Conservation (phyloP, 2,329 filamentous ascomycete species). For the Botrytis fragariae region DNA sequence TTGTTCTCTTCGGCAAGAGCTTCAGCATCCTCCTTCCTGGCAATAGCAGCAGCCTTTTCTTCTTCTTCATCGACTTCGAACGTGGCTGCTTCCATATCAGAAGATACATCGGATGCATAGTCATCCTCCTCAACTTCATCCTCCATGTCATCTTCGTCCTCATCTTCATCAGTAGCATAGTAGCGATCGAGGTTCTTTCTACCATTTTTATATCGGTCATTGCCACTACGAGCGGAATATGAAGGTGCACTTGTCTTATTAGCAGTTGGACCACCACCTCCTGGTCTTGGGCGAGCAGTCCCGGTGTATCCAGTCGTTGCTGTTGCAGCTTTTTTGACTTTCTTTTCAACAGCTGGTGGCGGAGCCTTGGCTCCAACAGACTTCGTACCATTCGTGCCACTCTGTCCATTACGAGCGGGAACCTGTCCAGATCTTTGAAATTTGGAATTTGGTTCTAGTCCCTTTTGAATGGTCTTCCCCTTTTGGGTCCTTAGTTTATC, state of each 20-base stretch:
- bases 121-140: conserved; percentile 49
- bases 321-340: conserved; percentile 57
- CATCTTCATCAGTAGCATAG: conserved; percentile 38
- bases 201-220: conserved; percentile 26
- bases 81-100: conserved; percentile 75
- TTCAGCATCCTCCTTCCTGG: conserved; percentile 64
- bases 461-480: conserved; percentile 31
- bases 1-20: conserved; percentile 61
- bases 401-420: conserved; percentile 25
- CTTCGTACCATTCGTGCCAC: conserved; percentile 23
- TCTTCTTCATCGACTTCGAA: conserved; percentile 75
- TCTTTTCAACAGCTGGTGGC: conserved; percentile 48
- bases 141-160: conserved; percentile 34
- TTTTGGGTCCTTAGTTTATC: conserved; percentile 34
- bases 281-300: conserved; percentile 58
- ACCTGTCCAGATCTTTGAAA: conserved; percentile 27
- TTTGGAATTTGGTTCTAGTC: conserved; percentile 33
- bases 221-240: conserved; percentile 28
- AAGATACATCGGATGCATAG: conserved; percentile 64
- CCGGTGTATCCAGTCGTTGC: conserved; percentile 66
- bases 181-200: conserved; percentile 43
- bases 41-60: conserved; percentile 56
- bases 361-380: conserved; percentile 24
- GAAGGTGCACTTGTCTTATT: conserved; percentile 31
- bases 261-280: conserved; percentile 39